These are phyloP conservation scores for Jaltomata sinuosa DNA, from an alignment of 257 asterid species.

Conservation along the genomic window DNA sequence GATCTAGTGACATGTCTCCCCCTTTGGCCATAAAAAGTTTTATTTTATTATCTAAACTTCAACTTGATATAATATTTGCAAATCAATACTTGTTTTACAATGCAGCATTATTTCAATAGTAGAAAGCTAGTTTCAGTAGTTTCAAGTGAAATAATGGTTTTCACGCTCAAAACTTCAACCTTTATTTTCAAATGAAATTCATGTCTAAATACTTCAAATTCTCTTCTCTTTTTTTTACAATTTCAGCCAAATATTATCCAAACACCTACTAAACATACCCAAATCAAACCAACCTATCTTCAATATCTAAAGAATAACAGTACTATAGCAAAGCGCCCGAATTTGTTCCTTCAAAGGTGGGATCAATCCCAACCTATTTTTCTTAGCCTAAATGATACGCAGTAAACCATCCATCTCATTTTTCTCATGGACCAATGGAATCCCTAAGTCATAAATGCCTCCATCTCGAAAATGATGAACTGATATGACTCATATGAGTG, in stretches of 20 bases:
- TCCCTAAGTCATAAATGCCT: background rate
- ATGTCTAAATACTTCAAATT: background rate
- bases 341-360: too few species aligned
- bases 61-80: background rate
- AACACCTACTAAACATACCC: background rate
- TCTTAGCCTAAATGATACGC: background rate
- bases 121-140: background rate
- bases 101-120: background rate
- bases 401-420: background rate
- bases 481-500: background rate
- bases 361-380: too few species aligned
- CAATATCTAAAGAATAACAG: background rate
- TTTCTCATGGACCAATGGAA: background rate
- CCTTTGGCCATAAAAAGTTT: background rate
- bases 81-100: background rate
- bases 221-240: background rate
- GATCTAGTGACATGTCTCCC: background rate
- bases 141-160: background rate
- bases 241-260: background rate
- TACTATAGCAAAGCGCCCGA: too few species aligned
- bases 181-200: background rate
- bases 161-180: background rate
- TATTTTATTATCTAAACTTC: background rate
- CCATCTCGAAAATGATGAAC: background rate
- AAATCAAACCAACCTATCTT: background rate